These are phyloP conservation scores for Pseudoturritis turrita DNA, from an alignment of 345 rosid species.

Conservation along the genomic window DNA sequence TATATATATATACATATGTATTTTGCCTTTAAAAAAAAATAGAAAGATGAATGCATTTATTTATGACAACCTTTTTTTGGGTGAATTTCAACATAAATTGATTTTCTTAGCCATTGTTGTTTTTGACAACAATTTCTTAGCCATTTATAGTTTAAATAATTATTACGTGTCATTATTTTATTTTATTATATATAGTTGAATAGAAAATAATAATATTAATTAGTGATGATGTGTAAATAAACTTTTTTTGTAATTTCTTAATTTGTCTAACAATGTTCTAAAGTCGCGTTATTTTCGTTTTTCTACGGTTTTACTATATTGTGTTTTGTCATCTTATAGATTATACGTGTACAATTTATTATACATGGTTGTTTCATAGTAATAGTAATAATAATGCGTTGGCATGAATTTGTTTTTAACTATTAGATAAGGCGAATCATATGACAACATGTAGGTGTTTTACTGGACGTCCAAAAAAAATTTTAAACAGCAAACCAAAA, in stretches of 20 bases:
- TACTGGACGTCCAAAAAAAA: too few relatives aligned
- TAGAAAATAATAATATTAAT: neutral
- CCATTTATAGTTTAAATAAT: neutral
- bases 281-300: neutral
- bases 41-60: conserved; percentile 8
- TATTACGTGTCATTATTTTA: neutral
- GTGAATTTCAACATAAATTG: neutral
- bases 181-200: too few relatives aligned
- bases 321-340: neutral
- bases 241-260: neutral
- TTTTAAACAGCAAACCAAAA: too few relatives aligned
- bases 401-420: too few relatives aligned
- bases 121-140: too few relatives aligned
- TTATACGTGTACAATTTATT: too few relatives aligned
- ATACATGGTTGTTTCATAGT: too few relatives aligned
- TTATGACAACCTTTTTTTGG: conserved; percentile 13
- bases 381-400: too few relatives aligned
- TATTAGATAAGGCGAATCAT: too few relatives aligned
- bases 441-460: too few relatives aligned
- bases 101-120: neutral
- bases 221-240: neutral
- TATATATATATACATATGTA: neutral
- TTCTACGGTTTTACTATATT: neutral
- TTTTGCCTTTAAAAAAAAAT: neutral
- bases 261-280: neutral